These are phyloP conservation scores for Piper betle DNA, from an alignment of 164 flowering plant species.

Conservation along the genomic window DNA sequence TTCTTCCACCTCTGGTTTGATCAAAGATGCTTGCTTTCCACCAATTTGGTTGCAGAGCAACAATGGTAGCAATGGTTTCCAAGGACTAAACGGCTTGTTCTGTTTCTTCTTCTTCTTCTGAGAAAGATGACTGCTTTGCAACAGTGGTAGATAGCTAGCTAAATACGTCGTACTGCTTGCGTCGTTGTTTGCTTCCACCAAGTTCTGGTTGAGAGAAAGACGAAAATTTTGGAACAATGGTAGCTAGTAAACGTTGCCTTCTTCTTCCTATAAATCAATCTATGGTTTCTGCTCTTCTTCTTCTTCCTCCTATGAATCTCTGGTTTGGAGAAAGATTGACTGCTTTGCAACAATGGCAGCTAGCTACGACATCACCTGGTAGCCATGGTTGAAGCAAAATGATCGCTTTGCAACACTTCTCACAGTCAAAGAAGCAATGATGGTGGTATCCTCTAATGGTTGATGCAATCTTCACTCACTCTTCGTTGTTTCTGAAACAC, in stretches of 20 bases:
- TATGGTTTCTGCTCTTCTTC: background rate
- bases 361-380: no score
- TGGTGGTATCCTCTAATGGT: no score
- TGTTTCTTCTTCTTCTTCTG: background rate
- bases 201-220: background rate
- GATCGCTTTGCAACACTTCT: no score
- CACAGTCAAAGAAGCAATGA: no score
- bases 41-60: background rate
- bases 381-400: no score
- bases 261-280: no score
- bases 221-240: no score
- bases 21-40: background rate
- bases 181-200: background rate
- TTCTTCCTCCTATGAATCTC: background rate
- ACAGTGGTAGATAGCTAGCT: background rate
- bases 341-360: no score
- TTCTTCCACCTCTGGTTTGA: background rate
- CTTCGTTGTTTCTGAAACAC: background rate
- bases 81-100: background rate
- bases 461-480: no score
- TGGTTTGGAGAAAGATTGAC: no score
- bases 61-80: background rate
- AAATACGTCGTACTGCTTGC: background rate
- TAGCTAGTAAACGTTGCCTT: no score
- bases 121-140: background rate